phyloP scores from a whole-genome alignment of 306 rosid species.

The Arachis hypogaea region DNA sequence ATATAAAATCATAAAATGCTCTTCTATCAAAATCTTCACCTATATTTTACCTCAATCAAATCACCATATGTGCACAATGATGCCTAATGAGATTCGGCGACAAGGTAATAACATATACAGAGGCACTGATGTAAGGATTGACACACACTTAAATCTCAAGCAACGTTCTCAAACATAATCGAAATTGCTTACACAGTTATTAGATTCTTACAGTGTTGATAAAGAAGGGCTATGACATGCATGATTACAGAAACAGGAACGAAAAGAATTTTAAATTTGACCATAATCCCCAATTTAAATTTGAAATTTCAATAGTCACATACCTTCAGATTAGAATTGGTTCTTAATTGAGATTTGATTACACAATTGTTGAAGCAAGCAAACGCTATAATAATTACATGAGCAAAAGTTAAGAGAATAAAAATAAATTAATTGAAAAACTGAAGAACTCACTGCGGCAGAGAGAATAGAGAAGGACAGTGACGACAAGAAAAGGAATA shows the following conservation, averaged over 20 bases:
- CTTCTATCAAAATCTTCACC: no score
- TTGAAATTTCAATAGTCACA: not conserved
- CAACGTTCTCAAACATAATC: no score
- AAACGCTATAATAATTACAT: no score
- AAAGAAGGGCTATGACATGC: not conserved
- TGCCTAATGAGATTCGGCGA: no score
- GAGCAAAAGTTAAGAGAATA: no score
- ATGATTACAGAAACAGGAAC: not conserved
- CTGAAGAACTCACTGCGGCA: no score
- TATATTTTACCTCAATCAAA: not conserved
- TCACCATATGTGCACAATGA: not conserved
- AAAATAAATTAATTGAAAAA: no score
- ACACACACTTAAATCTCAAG: no score
- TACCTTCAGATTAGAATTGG: not conserved
- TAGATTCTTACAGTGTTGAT: not conserved
- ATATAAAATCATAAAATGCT: no score
- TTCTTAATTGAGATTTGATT: not conserved
- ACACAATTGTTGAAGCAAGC: not conserved
- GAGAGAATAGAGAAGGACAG: no score
- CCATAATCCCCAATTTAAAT: not conserved
- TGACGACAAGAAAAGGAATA: no score
- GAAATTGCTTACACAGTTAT: no score
- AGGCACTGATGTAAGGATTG: not conserved
- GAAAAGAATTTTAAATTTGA: not conserved
- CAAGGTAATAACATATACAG: not conserved